phyloP scores from a whole-genome alignment of 768 basidiomycete genomes.

The Suillus occidentalis region DNA sequence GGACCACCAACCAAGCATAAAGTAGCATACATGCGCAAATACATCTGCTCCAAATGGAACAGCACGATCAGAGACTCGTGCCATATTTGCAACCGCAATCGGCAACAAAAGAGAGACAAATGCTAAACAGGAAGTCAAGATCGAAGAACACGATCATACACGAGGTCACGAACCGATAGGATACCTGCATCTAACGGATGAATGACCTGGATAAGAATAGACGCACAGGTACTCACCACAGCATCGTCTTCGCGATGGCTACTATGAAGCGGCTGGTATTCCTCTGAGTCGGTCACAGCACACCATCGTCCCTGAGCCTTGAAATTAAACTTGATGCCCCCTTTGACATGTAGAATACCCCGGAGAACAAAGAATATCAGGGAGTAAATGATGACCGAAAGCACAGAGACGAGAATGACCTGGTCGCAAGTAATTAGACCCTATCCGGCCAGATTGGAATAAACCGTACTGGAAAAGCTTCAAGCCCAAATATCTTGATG shows the following conservation, averaged over 20 bases:
- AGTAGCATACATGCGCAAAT: constrained; percentile 52
- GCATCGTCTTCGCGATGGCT: constrained; percentile 64
- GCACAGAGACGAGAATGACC: constrained; percentile 59
- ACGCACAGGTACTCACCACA: constrained; percentile 50
- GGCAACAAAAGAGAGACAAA: constrained; percentile 62
- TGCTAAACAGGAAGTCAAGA: constrained; percentile 36
- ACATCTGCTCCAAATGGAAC: constrained; percentile 49
- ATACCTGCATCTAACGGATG: constrained; percentile 42
- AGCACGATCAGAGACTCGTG: constrained; percentile 45
- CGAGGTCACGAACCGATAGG: constrained; percentile 48
- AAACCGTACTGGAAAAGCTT: constrained; percentile 58
- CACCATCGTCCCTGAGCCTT: constrained; percentile 48
- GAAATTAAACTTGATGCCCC: constrained; percentile 51
- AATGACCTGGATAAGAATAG: constrained; percentile 8
- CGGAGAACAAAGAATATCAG: constrained; percentile 62
- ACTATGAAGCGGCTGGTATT: constrained; percentile 63
- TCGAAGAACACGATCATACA: background rate
- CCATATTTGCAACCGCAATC: constrained; percentile 50
- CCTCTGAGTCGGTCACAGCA: constrained; percentile 35
- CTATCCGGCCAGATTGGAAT: background rate
- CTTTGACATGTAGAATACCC: constrained; percentile 51
- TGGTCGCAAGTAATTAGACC: constrained; percentile 21
- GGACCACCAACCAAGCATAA: constrained; percentile 48
- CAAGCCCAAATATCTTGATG: constrained; percentile 48
- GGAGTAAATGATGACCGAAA: constrained; percentile 58